Conservation (phyloP, 352 stramenopile species). For the Saprolegnia diclina region DNA sequence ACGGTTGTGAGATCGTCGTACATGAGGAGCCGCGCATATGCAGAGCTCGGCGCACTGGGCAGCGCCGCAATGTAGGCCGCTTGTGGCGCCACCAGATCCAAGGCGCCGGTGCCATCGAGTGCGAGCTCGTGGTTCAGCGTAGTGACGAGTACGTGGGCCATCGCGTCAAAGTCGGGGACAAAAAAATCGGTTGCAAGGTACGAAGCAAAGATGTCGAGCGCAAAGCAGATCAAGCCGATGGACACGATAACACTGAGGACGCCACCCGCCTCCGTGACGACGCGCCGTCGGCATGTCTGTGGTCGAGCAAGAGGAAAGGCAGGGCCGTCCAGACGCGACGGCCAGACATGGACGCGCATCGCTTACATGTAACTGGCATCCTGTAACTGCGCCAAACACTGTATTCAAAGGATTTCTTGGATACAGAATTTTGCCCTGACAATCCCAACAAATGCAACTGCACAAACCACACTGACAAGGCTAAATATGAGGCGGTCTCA, state of each 20-base stretch:
- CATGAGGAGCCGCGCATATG: neutral
- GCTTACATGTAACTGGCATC: no score
- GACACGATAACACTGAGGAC: neutral
- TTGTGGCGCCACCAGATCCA: neutral
- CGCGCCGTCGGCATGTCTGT: no score
- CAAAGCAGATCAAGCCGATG: neutral
- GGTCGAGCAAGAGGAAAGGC: no score
- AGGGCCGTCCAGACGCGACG: no score
- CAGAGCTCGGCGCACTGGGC: neutral
- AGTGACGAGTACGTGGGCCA: neutral
- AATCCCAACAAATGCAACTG: no score
- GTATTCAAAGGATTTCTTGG: no score
- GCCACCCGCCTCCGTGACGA: neutral
- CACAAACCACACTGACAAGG: no score
- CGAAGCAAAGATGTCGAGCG: neutral
- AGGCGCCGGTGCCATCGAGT: neutral
- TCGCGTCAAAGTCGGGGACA: neutral
- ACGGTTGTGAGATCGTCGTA: slow-evolving; percentile 1
- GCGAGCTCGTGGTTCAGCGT: neutral
- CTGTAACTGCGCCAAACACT: no score
- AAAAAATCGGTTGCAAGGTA: neutral
- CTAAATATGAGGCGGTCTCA: neutral
- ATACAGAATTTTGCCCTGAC: no score
- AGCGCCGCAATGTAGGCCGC: neutral
- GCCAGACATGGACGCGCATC: no score